A percentile compares a stretch with the other conserved stretches of the same genome.
phyloP scores from a whole-genome alignment of 306 rosid genomes.

The Lupinus albus region DNA sequence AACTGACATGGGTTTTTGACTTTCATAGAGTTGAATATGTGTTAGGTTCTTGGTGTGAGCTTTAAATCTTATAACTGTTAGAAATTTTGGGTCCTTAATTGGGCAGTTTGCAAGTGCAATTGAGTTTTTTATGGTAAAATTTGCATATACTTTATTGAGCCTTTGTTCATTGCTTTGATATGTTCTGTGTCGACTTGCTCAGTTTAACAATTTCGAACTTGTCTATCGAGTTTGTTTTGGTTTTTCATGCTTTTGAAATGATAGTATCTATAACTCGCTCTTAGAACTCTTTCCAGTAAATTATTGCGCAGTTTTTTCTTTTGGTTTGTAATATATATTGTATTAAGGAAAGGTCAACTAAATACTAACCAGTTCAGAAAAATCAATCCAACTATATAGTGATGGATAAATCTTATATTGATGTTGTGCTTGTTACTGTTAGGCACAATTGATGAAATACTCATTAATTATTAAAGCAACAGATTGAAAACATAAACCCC shows the following conservation, averaged over 20 bases:
- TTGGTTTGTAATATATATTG: not conserved
- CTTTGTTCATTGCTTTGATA: slow-evolving; percentile 8
- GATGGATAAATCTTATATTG: no score
- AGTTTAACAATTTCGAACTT: slow-evolving; percentile 6
- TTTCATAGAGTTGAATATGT: slow-evolving; percentile 29
- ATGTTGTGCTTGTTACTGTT: no score
- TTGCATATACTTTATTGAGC: slow-evolving; percentile 8
- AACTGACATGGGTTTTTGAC: slow-evolving; percentile 39
- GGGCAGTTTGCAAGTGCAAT: slow-evolving; percentile 28
- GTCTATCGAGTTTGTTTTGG: not conserved
- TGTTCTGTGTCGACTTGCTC: slow-evolving; percentile 14
- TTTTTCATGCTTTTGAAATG: slow-evolving; percentile 7
- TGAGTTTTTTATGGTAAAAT: slow-evolving; percentile 17
- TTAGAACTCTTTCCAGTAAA: not conserved
- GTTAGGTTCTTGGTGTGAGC: slow-evolving; percentile 21
- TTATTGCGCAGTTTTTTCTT: not conserved
- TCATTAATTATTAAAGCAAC: no score
- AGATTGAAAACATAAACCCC: no score
- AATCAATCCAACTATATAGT: not conserved
- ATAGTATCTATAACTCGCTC: not conserved
- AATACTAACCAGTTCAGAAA: not conserved
- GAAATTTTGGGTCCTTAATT: slow-evolving; percentile 41
- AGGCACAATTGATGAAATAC: no score
- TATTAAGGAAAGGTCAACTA: not conserved
- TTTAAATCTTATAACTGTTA: slow-evolving; percentile 25